phyloP scores from a whole-genome alignment of 371 early-diverging fungal species.

The Rhizopus sp. region DNA sequence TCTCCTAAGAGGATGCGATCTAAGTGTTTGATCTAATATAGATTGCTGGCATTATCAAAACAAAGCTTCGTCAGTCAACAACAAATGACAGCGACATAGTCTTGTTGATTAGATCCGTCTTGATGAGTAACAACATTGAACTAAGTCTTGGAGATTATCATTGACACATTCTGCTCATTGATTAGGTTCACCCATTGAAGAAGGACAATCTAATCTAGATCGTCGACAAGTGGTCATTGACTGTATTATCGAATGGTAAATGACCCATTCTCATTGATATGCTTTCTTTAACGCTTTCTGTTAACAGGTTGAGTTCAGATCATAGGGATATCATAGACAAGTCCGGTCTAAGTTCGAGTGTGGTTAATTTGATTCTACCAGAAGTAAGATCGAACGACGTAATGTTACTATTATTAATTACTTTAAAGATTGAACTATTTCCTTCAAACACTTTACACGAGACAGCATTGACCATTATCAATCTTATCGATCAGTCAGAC shows the following conservation, averaged over 20 bases:
- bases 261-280: neutral
- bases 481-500: constrained; percentile 27
- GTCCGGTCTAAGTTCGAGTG: constrained; percentile 22
- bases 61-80: constrained; percentile 16
- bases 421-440: constrained; percentile 35
- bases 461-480: constrained; percentile 18
- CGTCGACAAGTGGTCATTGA: constrained; percentile 38
- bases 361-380: constrained; percentile 39
- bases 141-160: neutral
- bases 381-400: constrained; percentile 24
- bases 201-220: constrained; percentile 19
- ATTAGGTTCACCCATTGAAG: constrained; percentile 47
- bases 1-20: neutral
- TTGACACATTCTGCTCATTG: constrained; percentile 14
- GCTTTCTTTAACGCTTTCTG: neutral
- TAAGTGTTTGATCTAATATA: constrained; percentile 4
- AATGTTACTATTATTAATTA: neutral
- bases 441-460: constrained; percentile 15
- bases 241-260: constrained; percentile 42
- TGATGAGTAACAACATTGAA: constrained; percentile 33
- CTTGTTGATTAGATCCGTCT: constrained; percentile 41
- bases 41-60: constrained; percentile 16
- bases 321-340: constrained; percentile 24
- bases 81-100: constrained; percentile 42
- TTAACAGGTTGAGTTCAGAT: constrained; percentile 12